Base-by-base conservation (phyloP, 139 green algal genomes). In the Micractinium sp. region DNA sequence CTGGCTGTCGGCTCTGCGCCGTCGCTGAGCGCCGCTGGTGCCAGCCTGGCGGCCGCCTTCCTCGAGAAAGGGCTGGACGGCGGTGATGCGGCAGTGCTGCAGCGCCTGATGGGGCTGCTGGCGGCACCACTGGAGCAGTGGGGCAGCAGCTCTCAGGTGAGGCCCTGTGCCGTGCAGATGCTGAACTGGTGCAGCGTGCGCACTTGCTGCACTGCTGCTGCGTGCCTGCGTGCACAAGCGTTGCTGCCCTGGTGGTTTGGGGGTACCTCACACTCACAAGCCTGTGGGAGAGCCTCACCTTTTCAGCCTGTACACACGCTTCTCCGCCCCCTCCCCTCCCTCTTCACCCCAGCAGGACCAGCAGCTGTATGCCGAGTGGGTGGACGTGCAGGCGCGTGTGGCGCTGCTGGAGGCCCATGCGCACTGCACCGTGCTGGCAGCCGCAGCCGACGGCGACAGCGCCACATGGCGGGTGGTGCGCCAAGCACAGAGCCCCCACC, bases 331-430 rank as follows among this genome's bases (percentile, higher is more conserved):
- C n/a, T 29, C 22, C 23, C 20, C 63, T 25, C 12, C 14, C 63
- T 73, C 27, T 76, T 33, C 27, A 33, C n/a, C 2, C 33, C 16
- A 53, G 74, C 61, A 85, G 85, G 86, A 56, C 89, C 91, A 82
- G 90, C 81, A 82, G 91, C 81, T 71, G 81, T 97, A 96, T 82
- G 95, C 93, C 16, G 96, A 98, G 86, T 96, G 95, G 93, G 96
- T 98, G 60, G 93, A 85, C 18, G 91, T 93, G 38, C 81, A 88
- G 12, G 94, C 78, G 27, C 71, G 85, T 3, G 73, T 94, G 35
- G 89, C 93, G 1, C 71, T 95, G 39, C 91, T 96, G 33, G 87
- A 94, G 74, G 94, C 95, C 9, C 95, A 97, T 86, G 95, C 95
- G 1, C 93, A 94, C 79, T 97, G 94, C 90, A 87, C 92, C 0